A percentile compares a stretch with the other conserved stretches of the same genome.
phyloP scores from a whole-genome alignment of 352 stramenopile species.

The Elongisporangium prolatum region DNA sequence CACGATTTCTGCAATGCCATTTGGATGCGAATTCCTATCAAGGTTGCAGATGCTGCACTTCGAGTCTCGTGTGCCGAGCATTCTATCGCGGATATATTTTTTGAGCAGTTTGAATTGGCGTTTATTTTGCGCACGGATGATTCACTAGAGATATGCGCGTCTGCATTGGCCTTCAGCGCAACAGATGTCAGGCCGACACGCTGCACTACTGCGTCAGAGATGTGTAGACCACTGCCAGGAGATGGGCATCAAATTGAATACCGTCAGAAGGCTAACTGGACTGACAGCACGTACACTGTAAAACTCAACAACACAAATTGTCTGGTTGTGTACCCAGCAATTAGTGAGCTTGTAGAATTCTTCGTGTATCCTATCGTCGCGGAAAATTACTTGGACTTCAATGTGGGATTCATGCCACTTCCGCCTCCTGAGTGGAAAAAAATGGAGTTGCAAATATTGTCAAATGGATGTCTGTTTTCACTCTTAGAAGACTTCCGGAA shows the following conservation, averaged over 20 bases:
- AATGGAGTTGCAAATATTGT: conserved; percentile 69
- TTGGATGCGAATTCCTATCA: conserved; percentile 77
- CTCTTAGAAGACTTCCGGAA: conserved; percentile 81
- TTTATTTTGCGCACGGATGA: conserved; percentile 82
- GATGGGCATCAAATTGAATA: conserved; percentile 77
- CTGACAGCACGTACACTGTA: conserved; percentile 62
- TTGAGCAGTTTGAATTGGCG: conserved; percentile 74
- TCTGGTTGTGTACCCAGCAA: conserved; percentile 63
- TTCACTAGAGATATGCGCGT: conserved; percentile 63
- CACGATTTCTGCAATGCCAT: conserved; percentile 61
- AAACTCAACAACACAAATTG: conserved; percentile 78
- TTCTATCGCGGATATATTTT: conserved; percentile 65
- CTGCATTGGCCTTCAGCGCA: conserved; percentile 47
- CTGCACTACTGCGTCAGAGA: conserved; percentile 53
- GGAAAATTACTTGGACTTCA: conserved; percentile 46
- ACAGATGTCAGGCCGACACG: conserved; percentile 57
- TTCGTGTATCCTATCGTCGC: conserved; percentile 57
- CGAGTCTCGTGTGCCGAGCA: conserved; percentile 57
- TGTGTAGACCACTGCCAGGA: conserved; percentile 60
- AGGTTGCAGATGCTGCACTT: conserved; percentile 69
- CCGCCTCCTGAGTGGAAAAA: conserved; percentile 70
- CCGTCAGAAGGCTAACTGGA: conserved; percentile 75
- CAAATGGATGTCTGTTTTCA: conserved; percentile 66
- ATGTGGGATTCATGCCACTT: conserved; percentile 63
- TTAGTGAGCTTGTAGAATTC: conserved; percentile 57